Evolutionary conservation across 2,329 filamentous ascomycete species (phyloP), one percentile per base, ranked within the genome.

Genomic region (Bipolaris victoriae): DNA sequence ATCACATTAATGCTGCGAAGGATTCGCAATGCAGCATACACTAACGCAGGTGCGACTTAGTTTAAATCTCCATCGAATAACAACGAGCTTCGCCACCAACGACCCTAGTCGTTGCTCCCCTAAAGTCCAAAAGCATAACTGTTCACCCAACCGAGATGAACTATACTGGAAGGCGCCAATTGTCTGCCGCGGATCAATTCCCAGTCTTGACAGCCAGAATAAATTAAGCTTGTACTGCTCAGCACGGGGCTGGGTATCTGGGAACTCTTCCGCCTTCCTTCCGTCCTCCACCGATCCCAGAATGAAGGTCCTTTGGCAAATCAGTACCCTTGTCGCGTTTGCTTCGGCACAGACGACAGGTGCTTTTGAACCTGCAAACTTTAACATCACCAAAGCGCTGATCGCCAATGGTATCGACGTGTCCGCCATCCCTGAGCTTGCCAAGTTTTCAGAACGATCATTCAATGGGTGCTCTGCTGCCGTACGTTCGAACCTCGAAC

Each of bases 321-420:
- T 61, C 43, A 35, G 57, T 37, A 43, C 57, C 41, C 41, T 67
- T 13, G 52, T 36, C 15, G 58, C 52, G 49, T 40, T 40, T 20
- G 58, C 58, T 7, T 52, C 45, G 45, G 60, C 62, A 29, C 61
- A 60, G 50, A 41, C 49, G 50, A 44, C 48, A 15, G 53, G 49
- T 29, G 47, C 46, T 2, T 66, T 68, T n/a, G 67, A 67, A 43
- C 52, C 67, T 7, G 50, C 51, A 15, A 54, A 63, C 16, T 67
- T 68, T 39, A 64, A 67, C 24, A 46, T 68, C 10, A 67, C 64
- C 3, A 55, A 62, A 16, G 64, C 66, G 5, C 55, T 72, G 22
- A 44, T 64, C 10, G 43, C 54, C 3, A 63, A 65, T 33, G 67
- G 65, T 18, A 49, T 63, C 41, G 60, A 69, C 49, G 57, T 66